These are phyloP conservation scores for Musa troglodytarum DNA, from an alignment of 176 grass and related monocot genomes.

Conservation along the genomic window DNA sequence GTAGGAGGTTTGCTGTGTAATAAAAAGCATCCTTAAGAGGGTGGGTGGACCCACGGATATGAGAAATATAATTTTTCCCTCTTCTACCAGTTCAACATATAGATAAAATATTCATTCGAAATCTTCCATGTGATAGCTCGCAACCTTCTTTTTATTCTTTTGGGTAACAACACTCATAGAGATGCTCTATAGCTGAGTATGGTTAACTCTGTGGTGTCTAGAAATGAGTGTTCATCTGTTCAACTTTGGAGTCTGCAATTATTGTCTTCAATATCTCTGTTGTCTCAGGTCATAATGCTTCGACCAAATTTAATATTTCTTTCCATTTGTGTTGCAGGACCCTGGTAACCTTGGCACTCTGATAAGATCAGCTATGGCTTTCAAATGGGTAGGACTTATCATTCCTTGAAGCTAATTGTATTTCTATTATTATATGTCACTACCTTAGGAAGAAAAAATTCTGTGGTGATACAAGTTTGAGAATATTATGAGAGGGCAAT, in stretches of 20 bases:
- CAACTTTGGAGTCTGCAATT: not conserved
- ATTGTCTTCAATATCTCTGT: not conserved
- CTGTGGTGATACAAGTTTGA: not conserved
- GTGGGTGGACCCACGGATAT: no score
- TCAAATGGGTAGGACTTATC: conserved; percentile 65
- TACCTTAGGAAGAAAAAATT: not conserved
- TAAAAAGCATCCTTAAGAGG: no score
- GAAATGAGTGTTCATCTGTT: not conserved
- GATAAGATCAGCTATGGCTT: conserved; percentile 83
- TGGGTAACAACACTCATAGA: no score
- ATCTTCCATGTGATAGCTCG: not conserved
- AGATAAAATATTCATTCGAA: not conserved
- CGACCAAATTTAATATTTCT: conserved; percentile 7
- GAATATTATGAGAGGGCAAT: not conserved
- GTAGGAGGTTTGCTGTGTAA: no score
- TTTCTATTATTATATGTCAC: not conserved
- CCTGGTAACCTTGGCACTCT: conserved; percentile 89
- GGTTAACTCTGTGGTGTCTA: not conserved
- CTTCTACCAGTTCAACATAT: not conserved
- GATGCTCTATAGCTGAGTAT: not conserved
- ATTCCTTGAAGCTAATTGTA: not conserved
- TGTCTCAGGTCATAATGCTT: not conserved
- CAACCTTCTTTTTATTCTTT: no score
- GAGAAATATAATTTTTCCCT: not conserved
- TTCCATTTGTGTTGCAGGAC: conserved; percentile 37